Evolutionary conservation across 1,284 basidiomycete genomes (phyloP).

Genomic region (Ganoderma sp.): DNA sequence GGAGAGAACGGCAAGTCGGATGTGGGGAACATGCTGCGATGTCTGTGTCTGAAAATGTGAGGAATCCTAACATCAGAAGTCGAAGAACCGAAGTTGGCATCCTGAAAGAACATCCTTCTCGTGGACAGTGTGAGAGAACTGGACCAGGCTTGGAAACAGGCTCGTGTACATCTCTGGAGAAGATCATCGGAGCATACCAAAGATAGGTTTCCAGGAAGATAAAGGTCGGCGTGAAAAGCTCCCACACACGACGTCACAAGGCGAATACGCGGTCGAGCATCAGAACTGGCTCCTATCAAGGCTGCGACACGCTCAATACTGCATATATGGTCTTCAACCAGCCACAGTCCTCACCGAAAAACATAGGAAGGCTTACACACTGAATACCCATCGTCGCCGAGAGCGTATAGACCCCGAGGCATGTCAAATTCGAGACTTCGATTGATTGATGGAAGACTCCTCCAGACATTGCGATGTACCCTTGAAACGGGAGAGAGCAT

Average conservation of each 20-base stretch:
- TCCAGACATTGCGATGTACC: neutral
- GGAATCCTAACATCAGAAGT: neutral
- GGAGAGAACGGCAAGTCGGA: neutral
- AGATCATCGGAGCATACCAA: neutral
- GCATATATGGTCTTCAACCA: neutral
- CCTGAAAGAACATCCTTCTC: neutral
- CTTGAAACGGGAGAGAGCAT: neutral
- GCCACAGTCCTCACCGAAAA: neutral
- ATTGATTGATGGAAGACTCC: neutral
- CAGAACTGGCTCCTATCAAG: neutral
- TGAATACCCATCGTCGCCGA: neutral
- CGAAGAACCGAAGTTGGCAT: too few relatives aligned
- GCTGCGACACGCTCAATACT: neutral
- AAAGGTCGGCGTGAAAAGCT: neutral
- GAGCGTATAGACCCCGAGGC: neutral
- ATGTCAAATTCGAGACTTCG: conserved; percentile 1
- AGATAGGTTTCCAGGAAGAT: neutral
- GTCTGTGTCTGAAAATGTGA: neutral
- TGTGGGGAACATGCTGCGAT: neutral
- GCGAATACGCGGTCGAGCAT: neutral
- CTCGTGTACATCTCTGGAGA: neutral
- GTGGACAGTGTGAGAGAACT: neutral
- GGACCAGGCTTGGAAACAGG: neutral
- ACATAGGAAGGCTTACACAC: neutral
- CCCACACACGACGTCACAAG: neutral